Conservation (phyloP, 2,329 filamentous ascomycete genomes). For the Helotiales sp. region DNA sequence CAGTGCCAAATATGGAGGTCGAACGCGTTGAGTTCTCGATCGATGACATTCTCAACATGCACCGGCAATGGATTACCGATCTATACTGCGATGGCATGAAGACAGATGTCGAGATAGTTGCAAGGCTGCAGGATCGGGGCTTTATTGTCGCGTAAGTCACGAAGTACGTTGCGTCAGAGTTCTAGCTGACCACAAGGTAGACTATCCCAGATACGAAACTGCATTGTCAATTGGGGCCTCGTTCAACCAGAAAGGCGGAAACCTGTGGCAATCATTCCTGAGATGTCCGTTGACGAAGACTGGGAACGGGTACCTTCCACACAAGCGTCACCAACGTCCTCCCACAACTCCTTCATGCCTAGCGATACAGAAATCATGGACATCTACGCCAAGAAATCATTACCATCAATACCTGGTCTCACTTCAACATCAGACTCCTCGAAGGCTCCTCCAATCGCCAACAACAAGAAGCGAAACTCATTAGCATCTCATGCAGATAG, state of each 20-base stretch:
- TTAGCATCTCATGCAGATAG: constrained; percentile 5
- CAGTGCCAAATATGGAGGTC: constrained; percentile 16
- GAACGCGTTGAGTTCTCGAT: constrained; percentile 21
- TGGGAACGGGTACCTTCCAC: constrained; percentile 11
- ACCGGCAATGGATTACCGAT: constrained; percentile 23
- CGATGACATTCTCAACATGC: constrained; percentile 25
- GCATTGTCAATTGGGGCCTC: constrained; percentile 22
- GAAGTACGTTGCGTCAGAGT: not conserved
- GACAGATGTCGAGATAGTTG: constrained; percentile 25
- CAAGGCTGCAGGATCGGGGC: constrained; percentile 13
- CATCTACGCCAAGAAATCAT: constrained; percentile 16
- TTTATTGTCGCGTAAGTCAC: constrained; percentile 22
- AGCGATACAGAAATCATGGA: constrained; percentile 14
- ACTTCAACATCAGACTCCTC: not conserved
- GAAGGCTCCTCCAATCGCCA: not conserved
- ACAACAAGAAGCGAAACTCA: constrained; percentile 5
- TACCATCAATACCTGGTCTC: constrained; percentile 20
- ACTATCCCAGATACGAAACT: constrained; percentile 21
- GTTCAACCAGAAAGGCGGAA: constrained; percentile 1
- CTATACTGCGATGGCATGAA: constrained; percentile 25
- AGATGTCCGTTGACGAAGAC: not conserved
- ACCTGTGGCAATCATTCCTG: not conserved
- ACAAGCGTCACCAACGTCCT: not conserved
- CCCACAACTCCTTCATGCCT: constrained; percentile 6
- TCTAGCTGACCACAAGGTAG: constrained; percentile 16